Evolutionary conservation across 2,329 filamentous ascomycete genomes (phyloP), one percentile per base, ranked within the genome.

Genomic region (Colletotrichum echinochloae): DNA sequence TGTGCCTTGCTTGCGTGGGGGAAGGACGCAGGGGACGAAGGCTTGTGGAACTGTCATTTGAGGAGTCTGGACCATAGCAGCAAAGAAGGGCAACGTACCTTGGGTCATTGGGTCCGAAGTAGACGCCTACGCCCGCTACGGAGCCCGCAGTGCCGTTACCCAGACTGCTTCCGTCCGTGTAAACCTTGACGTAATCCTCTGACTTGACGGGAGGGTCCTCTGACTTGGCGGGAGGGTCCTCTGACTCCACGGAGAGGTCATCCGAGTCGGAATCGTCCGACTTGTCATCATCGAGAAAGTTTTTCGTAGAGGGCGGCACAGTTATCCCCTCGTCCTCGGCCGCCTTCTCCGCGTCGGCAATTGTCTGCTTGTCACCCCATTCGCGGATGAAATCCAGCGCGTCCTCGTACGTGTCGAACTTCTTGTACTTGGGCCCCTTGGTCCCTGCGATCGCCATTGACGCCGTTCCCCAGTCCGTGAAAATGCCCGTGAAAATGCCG

Each of bases 361-460:
- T 80, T 3, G 83, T 82, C n/a, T 82, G 81, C 26, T 78, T 79
- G 70, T 81, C 83, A n/a, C 83, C 84, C 63, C 82, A 80, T 74
- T 81, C 77, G 71, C 81, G 82, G 62, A 97, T 92, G 78, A 93
- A 98, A 26, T 89, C 89, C 76, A 95, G 89, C 0, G 95, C 95
- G 79, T 97, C 94, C 67, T 85, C 85, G 33, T 87, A 85, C 1
- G 88, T 92, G 5, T 83, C 80, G 74, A 94, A 95, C 72, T 88
- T 91, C 79, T 91, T 92, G 79, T 92, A 90, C 74, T 89, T 90
- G 49, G 89, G 88, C 6, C 90, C 90, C 75, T 91, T 91, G 77
- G 90, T 91, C 2, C 92, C 93, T 39, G 85, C 89, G 72, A 96
- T 93, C 73, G 95, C 92, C 73, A 90, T 85, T 71, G 91, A 86